Base-by-base conservation (phyloP, 352 stramenopile genomes). In the Pythium scleroteichum region DNA sequence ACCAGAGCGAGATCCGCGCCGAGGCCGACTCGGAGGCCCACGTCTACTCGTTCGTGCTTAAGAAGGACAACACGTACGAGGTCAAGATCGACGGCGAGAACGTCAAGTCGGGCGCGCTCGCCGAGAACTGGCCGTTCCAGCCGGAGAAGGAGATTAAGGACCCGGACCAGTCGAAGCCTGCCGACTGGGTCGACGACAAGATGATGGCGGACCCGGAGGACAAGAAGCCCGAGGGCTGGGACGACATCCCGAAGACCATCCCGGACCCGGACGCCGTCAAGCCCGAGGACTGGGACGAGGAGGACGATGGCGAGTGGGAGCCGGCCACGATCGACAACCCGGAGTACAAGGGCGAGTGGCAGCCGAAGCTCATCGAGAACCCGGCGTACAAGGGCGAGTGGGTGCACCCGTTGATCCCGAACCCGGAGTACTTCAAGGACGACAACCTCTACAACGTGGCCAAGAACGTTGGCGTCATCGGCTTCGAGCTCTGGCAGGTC, bases 401-500 rank as follows among this genome's bases (percentile, higher is more conserved):
- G 97, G 90, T 88, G 48, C 96, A 99, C 72, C 96, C 96, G 23
- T 75, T 97, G 65, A 98, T 99, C 64, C 58, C 82, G 39, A 99
- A 99, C 82, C 97, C 97, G 12, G 94, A 99, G 27, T 99, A 98
- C 76, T 90, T 96, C 45, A 88, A 97, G 62, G 94, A 99, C 71
- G 81, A 95, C 16, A 79, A 90, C 29, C 82, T 99, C 70, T 94
- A 99, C 84, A 93, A 97, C 68, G 79, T 98, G 35, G 98, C 95
- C 71, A 98, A 98, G 72, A 76, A 90, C 72, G 97, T 97, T 40
- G 97, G 92, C 33, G 92, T 97, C 64, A 88, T 99, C 64, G 98
- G 97, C 57, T 99, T 99, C 66, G 98, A 99, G 85, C 86, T 99
- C 35, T 99, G 97, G 98, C 82, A 97, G 82, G 97, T 99, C 22